Base-by-base conservation (phyloP, 495 filamentous ascomycete genomes). In the Penicillium riverlandense region DNA sequence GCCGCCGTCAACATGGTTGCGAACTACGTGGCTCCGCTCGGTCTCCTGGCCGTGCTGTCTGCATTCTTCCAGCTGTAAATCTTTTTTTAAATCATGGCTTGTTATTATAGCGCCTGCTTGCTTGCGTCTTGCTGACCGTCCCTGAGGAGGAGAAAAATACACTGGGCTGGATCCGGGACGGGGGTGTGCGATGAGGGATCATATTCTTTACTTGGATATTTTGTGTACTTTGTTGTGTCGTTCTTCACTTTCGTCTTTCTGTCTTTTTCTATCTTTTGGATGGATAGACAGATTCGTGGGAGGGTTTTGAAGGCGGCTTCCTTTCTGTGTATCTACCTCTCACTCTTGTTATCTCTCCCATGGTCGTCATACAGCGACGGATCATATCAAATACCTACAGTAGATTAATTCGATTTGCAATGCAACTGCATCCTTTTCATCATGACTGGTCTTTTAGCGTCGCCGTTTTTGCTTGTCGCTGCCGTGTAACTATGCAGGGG, bases 31-130 rank as follows among this genome's bases (percentile, higher is more conserved):
- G 54, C 43, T n/a, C 51, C 60, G 11, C 12, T 64, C 16, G 51
- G 56, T 38, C 30, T 66, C 35, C 37, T 68, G 38, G 63, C 59
- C 43, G 49, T 71, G 47, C 29, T 69, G 35, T 48, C 59, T 35
- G 59, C 62, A 33, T 54, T 69, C 50, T 37, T 70, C 40, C 61
- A 67, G 53, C 49, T 70, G 53, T 70, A 55, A 54, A 57, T 41
- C 11, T 39, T 36, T 31, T 38, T 45, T 43, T 22, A 22, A 22
- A 22, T 22, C 22, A 4, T 22, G 22, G 22, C 22, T 22, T 22
- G 22, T 22, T 22, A 22, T 22, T 22, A 22, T 22, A 22, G 22
- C 22, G 22, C 22, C 22, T 27, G 40, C 31, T 36, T 39, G 37
- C 31, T 46, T 42, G 44, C 15, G 34, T 33, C 40, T 43, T 45